Base-by-base conservation (phyloP, 306 rosid species). In the Rosa chinensis region DNA sequence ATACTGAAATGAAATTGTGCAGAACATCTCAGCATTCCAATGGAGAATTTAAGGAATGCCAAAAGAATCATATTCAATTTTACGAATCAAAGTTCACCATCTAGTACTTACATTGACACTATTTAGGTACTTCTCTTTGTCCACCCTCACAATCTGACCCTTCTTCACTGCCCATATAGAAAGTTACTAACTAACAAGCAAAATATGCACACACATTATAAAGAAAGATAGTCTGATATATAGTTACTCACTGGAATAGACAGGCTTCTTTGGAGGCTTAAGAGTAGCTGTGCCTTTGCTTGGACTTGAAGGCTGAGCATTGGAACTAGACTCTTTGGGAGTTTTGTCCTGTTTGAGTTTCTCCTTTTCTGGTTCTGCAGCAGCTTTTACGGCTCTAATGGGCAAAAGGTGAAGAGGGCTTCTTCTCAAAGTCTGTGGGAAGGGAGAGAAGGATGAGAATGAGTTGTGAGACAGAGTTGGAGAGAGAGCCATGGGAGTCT, bases 111-210 rank as follows among this genome's bases (percentile, higher is more conserved):
- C 99, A 81, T 94, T 94, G 43, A 94, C 28, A 79, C 97, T 94
- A 12, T 84, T 88, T 70, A 94, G 97, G 79, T 94, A 94, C 93
- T 92, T 94, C 50, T 92, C 97, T 83, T 92, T 95, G 76, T 95
- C 94, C 79, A 95, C 99, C 79, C 97, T 86, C 88, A 92, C 98
- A 87, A 95, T 95, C 87, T 95, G 99, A 73, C 99, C 92, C 83
- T 95, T 95, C 95, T 94, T 94, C 99, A 94, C 99, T 94, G 93
- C 78, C 87, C 85, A 64, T 21, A 44, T 49, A 5, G 16, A 73
- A 82, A 55, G 20, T 56, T 10, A 55, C 48, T 56, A 23, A 13
- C 48, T 55, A 39, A 20, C 20, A 12, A 55, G 71, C 25, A 66
- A 35, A 42, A 10, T 10, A 13, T 16, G 40, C 2, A 66, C 16